Base-by-base conservation (phyloP, 2,329 filamentous ascomycete species). In the Colletotrichum tropicale region DNA sequence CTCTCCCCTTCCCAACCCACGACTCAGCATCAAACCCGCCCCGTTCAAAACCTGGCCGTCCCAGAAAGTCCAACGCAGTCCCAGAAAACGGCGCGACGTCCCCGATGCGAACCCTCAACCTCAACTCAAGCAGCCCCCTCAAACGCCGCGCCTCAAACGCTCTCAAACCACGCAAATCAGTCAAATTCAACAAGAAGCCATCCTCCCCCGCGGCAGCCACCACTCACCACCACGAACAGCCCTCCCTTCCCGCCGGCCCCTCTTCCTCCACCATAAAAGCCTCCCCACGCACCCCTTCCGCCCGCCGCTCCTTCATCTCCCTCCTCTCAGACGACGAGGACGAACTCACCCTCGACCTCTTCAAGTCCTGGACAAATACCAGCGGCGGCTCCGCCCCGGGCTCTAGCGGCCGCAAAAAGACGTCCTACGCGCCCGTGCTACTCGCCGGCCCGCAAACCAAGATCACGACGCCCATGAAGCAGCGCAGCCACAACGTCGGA, bases 241-340 rank as follows among this genome's bases (percentile, higher is more conserved):
- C 12, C 21, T 9, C 38, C 28, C 15, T 26, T 12, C 12, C 71
- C 60, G 13, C 34, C 71, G 15, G 13, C 60, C 30, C 34, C 12
- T 72, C 55, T 12, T 60, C 38, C 34, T 55, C 30, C 4, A 28
- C 24, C 26, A 16, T 32, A 5, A 26, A 32, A 56, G 12, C 64
- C 24, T 9, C 61, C 7, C 61, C 55, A 3, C 32, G 13, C 60
- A 58, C 36, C 16, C 68, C 84, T 2, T 83, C 82, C 5, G 82
- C 83, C 62, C 81, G 80, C 30, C 82, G 80, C 72, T 84, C 86
- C 61, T 82, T 89, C 66, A 81, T 88, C 60, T 88, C 87, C 28
- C 84, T 89, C 72, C 78, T 87, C 13, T 84, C 86, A 8, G 83
- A 85, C 77, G 81, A 82, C 10, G 74, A 77, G 60, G 86, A 86